These are phyloP conservation scores for Cladosporium sphaerospermum DNA, from an alignment of 2,329 filamentous ascomycete genomes.

Conservation along the genomic window DNA sequence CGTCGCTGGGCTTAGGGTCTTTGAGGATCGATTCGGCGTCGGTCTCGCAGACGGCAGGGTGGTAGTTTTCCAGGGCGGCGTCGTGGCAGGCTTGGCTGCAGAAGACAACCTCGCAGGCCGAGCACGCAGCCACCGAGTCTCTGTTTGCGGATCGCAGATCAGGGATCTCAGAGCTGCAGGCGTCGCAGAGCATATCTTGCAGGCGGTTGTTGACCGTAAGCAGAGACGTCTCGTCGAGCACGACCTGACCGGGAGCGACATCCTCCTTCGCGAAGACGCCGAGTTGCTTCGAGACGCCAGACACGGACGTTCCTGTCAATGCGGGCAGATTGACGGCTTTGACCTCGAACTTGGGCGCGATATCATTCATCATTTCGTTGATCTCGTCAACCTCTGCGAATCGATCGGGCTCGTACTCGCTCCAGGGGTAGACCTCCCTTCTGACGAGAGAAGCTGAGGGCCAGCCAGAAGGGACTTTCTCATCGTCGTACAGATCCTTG, in stretches of 20 bases:
- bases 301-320: conserved; percentile 37
- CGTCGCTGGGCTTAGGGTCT: conserved; percentile 51
- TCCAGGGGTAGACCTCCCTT: conserved; percentile 59
- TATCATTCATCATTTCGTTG: conserved; percentile 60
- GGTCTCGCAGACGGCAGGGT: conserved; percentile 52
- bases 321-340: conserved; percentile 69
- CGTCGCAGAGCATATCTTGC: conserved; percentile 82
- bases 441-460: conserved; percentile 66
- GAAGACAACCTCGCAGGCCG: conserved; percentile 55
- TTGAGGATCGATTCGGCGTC: conserved; percentile 53
- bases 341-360: conserved; percentile 78
- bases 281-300: conserved; percentile 62
- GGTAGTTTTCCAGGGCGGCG: conserved; percentile 51
- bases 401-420: conserved; percentile 53
- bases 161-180: conserved; percentile 71
- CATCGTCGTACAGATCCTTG: conserved; percentile 5
- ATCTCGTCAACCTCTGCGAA: conserved; percentile 57
- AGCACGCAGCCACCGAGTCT: conserved; percentile 38
- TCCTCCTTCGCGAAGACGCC: conserved; percentile 85
- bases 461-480: conserved; percentile 39
- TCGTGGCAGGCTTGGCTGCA: conserved; percentile 53
- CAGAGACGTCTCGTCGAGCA: conserved; percentile 77
- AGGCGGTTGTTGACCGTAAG: conserved; percentile 84
- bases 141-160: conserved; percentile 22
- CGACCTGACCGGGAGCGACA: conserved; percentile 66